Evolutionary conservation across 2,329 filamentous ascomycete genomes (phyloP), one percentile per base, ranked within the genome.

Genomic region (Lachnellula occidentalis): DNA sequence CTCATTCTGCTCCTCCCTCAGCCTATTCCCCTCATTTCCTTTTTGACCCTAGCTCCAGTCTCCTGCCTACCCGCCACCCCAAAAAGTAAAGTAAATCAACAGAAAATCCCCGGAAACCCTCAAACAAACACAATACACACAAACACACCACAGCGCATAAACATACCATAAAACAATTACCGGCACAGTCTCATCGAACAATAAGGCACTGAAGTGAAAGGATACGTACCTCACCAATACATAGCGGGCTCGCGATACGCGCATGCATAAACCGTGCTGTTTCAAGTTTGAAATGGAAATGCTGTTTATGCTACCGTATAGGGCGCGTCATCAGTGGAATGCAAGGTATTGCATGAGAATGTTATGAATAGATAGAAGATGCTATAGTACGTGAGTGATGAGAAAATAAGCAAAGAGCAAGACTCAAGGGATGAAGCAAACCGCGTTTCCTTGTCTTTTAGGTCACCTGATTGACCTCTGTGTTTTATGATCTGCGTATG

Each of bases 1-100:
- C 34, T 61, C 61, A 51, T 64, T 60, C 34, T 65, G 61, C 11
- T 63, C 55, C 15, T 47, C 55, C 37, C 54, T 60, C 17, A 53
- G 6, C 17, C 37, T 36, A 37, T 57, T n/a, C 34, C 51, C 15
- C 24, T 50, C 46, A 45, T 58, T 50, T 21, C 55, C 53, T 22
- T 58, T 53, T 19, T 43, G 14, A 63, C 52, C 36, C 31, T 58
- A 21, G 19, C 47, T 37, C 46, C 52, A 39, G 59, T 53, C n/a
- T 45, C 51, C 17, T 62, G n/a, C n/a, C n/a, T n/a, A n/a, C n/a
- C n/a, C n/a, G n/a, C n/a, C n/a, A n/a, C n/a, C n/a, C n/a, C n/a
- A 11, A 4, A 31, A 31, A 31, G 8, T 11, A 31, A 31, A 31
- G 22, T 22, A 22, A 22, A 22, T 2, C 2, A 9, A 11, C 3